phyloP scores from a whole-genome alignment of 1,139 yeast species.

The Magnusiomyces fungicola region DNA sequence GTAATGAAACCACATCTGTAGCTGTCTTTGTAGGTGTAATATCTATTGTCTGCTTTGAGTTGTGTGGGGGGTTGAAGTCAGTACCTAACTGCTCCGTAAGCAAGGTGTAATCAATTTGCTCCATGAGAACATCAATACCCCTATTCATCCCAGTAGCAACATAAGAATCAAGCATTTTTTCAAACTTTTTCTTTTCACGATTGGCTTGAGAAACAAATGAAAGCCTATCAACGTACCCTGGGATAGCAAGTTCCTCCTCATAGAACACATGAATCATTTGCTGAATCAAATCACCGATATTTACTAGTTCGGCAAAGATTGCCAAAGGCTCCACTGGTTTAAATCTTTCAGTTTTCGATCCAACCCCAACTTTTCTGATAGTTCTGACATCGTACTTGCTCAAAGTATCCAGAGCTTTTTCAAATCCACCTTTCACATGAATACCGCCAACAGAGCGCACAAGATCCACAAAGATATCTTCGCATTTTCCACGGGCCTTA shows the following conservation, averaged over 20 bases:
- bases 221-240: slow-evolving; percentile 57
- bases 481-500: slow-evolving; percentile 34
- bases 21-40: slow-evolving; percentile 75
- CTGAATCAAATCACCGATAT: slow-evolving; percentile 84
- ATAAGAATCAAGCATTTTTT: slow-evolving; percentile 70
- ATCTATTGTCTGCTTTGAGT: slow-evolving; percentile 12
- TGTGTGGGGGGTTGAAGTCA: slow-evolving; percentile 33
- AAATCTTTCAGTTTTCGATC: slow-evolving; percentile 16
- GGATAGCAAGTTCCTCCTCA: slow-evolving; percentile 68
- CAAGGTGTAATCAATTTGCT: slow-evolving; percentile 56
- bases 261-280: slow-evolving; percentile 91
- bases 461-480: slow-evolving; percentile 60
- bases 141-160: slow-evolving; percentile 90
- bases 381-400: slow-evolving; percentile 63
- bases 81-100: slow-evolving; percentile 46
- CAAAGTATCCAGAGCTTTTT: slow-evolving; percentile 64
- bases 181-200: slow-evolving; percentile 74
- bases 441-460: slow-evolving; percentile 57
- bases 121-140: slow-evolving; percentile 81
- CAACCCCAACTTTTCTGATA: slow-evolving; percentile 30
- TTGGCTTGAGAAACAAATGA: slow-evolving; percentile 77
- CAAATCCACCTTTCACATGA: slow-evolving; percentile 77
- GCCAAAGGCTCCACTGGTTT: slow-evolving; percentile 68
- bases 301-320: slow-evolving; percentile 81
- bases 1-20: slow-evolving; percentile 47